Evolutionary conservation across 2,329 filamentous ascomycete genomes (phyloP), one percentile per base, ranked within the genome.

Genomic region (Fusarium sp.): DNA sequence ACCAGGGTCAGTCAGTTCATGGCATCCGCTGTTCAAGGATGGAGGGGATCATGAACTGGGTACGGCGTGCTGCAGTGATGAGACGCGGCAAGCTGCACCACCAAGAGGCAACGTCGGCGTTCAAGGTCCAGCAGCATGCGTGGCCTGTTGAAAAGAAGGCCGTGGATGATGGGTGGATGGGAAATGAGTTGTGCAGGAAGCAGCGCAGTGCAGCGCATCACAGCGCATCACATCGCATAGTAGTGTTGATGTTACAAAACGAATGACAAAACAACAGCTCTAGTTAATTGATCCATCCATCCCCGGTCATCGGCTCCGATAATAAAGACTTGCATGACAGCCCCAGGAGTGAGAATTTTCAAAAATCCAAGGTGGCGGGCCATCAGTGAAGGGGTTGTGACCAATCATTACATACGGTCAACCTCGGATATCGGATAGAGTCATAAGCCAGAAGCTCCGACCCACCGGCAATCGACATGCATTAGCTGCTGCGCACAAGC

Each of bases 261-360:
- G 23, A 36, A 54, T 42, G 32, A 21, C 51, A 39, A 43, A 54
- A 43, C 25, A 35, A 46, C 35, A 39, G 42, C 43, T 37, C 51
- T 43, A 43, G 43, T 59, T 21, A 54, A 23, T 37, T 42, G 44
- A 53, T 29, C 36, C 61, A 51, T 19, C 19, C 19, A 53, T 29
- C 41, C 61, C 61, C 58, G 64, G 66, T 54, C 55, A 65, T 69
- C 67, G 67, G 66, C 65, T 68, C 67, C 57, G 65, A 58, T 47
- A 31, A 44, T 36, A 38, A 51, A 41, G 51, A 60, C 23, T 25
- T 54, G 31, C 35, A 47, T 29, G n/a, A 38, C 27, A 29, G 27
- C 9, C 48, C 48, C 19, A 49, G 41, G 41, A 61, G 38, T 35
- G 52, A 57, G 54, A 68, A 67, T 61, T 69, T 70, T 70, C 53